Evolutionary conservation across 306 rosid genomes (phyloP).

Genomic region (Casuarina cunninghamiana): DNA sequence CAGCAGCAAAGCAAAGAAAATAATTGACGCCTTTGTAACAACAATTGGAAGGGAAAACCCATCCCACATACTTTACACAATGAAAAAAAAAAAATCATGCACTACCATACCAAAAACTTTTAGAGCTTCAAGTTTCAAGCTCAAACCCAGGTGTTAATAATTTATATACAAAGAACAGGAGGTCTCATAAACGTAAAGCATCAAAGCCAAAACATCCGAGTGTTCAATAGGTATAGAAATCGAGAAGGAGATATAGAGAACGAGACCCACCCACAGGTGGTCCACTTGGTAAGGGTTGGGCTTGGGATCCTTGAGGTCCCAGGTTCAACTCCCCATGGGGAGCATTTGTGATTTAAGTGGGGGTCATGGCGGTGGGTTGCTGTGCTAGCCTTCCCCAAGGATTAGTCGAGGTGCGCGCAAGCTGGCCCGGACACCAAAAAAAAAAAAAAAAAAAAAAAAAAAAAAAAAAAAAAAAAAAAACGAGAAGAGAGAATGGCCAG

Average conservation of each 20-base stretch:
- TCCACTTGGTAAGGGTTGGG: too few species aligned
- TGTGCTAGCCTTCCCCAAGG: too few species aligned
- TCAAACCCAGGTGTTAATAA: constrained; percentile 1
- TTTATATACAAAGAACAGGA: not conserved
- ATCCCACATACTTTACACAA: constrained; percentile 10
- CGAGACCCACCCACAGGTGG: too few species aligned
- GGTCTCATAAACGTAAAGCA: not conserved
- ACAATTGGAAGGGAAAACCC: not conserved
- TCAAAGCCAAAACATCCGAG: not conserved
- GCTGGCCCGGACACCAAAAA: too few species aligned
- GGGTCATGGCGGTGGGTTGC: too few species aligned
- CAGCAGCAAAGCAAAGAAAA: not conserved
- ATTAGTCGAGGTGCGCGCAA: too few species aligned
- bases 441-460: too few species aligned
- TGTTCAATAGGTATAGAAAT: constrained; percentile 5
- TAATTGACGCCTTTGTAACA: not conserved
- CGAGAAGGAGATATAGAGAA: not conserved
- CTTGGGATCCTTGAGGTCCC: too few species aligned
- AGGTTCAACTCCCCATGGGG: too few species aligned
- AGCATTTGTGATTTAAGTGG: too few species aligned
- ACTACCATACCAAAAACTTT: not conserved
- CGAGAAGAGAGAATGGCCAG: too few species aligned
- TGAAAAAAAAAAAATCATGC: not conserved
- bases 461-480: too few species aligned
- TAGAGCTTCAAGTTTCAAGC: constrained; percentile 15